Base-by-base conservation (phyloP, 2,329 filamentous ascomycete species). In the Nemania abortiva region DNA sequence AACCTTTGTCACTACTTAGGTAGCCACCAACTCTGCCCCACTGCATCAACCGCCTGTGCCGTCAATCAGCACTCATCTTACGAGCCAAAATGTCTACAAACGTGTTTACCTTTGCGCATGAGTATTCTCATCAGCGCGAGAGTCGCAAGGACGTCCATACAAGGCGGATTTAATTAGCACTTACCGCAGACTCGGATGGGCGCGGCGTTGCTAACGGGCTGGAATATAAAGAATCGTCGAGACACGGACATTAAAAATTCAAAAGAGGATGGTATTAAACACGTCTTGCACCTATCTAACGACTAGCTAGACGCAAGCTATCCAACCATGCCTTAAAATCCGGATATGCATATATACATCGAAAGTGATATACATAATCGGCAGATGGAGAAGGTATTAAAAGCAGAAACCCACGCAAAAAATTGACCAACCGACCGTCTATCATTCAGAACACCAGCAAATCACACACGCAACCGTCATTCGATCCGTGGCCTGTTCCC, bases 261-360 rank as follows among this genome's bases (percentile, higher is more conserved):
- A 50, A 13, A 54, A 29, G 15, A 56, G 55, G 47, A 39, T 63
- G 52, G 34, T 60, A 71, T 71, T 61, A 53, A 69, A 67, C 57
- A 52, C 20, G 50, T 55, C 15, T 53, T 47, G 59, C 24, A 27
- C 24, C 24, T 27, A 27, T 27, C 24, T 29, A 63, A 27, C 55
- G 61, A 54, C 2, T 22, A 11, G 62, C 54, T 60, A 69, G 54
- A 64, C 64, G 69, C 66, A 71, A 61, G 53, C 52, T 54, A 60
- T 11, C 20, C 24, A 60, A 56, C 39, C 15, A 69, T 64, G 15
- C 58, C 20, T 65, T 15, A 29, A 37, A 58, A 62, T 54, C 54
- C 63, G 47, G 29, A 63, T 37, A 53, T 29, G 39, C 11, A 50
- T 55, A 65, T 67, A 67, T 66, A 65, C 58, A 69, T 70, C 65